phyloP scores from a whole-genome alignment of 139 green algal genomes.

The Haematococcus lacustris region DNA sequence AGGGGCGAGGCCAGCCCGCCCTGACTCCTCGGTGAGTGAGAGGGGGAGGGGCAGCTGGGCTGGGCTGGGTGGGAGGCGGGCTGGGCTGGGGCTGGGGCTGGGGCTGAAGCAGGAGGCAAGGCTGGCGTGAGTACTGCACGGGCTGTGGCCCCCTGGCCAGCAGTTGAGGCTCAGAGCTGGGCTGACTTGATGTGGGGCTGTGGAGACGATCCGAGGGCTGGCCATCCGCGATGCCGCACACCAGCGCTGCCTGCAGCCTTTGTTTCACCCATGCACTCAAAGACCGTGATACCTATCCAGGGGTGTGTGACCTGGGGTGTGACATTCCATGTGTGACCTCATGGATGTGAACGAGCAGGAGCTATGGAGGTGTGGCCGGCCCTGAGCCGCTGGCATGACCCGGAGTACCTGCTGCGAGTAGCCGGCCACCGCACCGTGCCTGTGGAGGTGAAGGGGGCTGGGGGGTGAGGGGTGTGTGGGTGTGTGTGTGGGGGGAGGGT shows the following conservation, averaged over 20 bases:
- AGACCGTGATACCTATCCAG: not conserved
- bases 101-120: not conserved
- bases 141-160: not conserved
- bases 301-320: not conserved
- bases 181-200: not conserved
- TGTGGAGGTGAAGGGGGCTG: constrained; percentile 32
- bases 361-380: constrained; percentile 77
- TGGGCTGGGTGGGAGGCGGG: not conserved
- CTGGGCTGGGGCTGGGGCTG: no score
- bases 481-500: no score
- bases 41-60: no score
- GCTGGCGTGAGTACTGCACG: not conserved
- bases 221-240: not conserved
- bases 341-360: constrained; percentile 6
- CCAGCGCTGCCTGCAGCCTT: not conserved
- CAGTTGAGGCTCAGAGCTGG: not conserved
- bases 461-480: no score
- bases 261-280: not conserved
- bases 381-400: constrained; percentile 56
- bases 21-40: constrained; percentile 15
- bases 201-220: not conserved
- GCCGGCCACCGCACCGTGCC: constrained; percentile 79
- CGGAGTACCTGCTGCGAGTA: constrained; percentile 56
- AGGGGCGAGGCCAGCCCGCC: not conserved
- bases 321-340: not conserved